Evolutionary conservation across 177 flowering plant genomes (phyloP).

Genomic region (Vitis hybrid): DNA sequence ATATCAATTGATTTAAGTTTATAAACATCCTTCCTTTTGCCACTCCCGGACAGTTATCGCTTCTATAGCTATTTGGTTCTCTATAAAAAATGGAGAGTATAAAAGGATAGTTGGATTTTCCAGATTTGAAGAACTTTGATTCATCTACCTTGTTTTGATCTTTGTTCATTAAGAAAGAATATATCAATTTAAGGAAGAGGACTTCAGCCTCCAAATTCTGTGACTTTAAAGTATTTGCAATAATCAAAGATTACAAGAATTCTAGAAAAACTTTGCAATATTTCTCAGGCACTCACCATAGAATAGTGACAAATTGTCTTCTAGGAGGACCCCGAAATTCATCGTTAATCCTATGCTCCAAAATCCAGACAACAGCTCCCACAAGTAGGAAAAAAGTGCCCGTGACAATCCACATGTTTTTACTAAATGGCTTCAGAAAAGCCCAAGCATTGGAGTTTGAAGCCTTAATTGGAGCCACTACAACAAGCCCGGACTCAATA

Average conservation of each 20-base stretch:
- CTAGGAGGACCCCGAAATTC: conserved; percentile 82
- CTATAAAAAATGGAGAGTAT: background rate
- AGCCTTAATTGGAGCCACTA: conserved; percentile 60
- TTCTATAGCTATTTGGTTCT: too few relatives aligned
- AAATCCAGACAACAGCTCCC: conserved; percentile 76
- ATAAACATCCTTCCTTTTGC: too few relatives aligned
- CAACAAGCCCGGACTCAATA: conserved; percentile 70
- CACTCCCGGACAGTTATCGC: too few relatives aligned
- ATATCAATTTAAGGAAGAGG: too few relatives aligned
- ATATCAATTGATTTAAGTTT: too few relatives aligned
- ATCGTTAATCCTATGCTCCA: conserved; percentile 71
- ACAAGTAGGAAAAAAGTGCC: conserved; percentile 54
- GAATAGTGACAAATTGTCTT: conserved; percentile 53
- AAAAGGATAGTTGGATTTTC: background rate
- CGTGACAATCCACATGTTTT: conserved; percentile 58
- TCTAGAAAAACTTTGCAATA: background rate
- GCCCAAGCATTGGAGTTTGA: conserved; percentile 56
- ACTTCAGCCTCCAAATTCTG: too few relatives aligned
- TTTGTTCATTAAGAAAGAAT: background rate
- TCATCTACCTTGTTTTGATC: background rate
- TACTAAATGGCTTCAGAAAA: conserved; percentile 62
- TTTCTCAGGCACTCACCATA: conserved; percentile 52
- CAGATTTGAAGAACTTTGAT: background rate
- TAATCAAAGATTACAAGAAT: background rate
- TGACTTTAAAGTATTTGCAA: background rate